These are phyloP conservation scores for Maudiozyma turicensis DNA, from an alignment of 805 yeast genomes.

Conservation along the genomic window DNA sequence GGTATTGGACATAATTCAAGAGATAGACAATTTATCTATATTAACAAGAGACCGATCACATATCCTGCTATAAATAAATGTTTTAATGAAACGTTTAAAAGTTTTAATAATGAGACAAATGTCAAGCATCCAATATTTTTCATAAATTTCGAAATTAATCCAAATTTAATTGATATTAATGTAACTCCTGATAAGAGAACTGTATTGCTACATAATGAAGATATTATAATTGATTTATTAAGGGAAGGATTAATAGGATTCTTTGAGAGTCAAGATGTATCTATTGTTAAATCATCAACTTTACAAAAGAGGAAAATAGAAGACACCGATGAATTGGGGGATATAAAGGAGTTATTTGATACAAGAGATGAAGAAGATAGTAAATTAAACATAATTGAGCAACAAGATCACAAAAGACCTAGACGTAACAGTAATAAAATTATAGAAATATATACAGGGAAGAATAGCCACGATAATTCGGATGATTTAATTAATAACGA, in stretches of 20 bases:
- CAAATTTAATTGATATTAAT: constrained; percentile 62
- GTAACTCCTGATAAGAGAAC: constrained; percentile 86
- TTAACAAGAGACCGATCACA: constrained; percentile 68
- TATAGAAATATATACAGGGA: too few species aligned
- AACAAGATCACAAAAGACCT: neutral
- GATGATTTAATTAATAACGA: neutral
- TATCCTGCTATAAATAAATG: constrained; percentile 46
- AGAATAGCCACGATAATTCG: neutral
- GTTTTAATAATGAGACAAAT: constrained; percentile 41
- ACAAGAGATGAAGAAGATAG: neutral
- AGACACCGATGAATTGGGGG: neutral
- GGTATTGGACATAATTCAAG: constrained; percentile 65
- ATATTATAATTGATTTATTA: constrained; percentile 44
- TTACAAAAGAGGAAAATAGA: neutral
- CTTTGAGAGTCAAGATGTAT: constrained; percentile 31
- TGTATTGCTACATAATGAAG: constrained; percentile 59
- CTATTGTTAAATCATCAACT: neutral
- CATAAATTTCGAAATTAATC: constrained; percentile 45
- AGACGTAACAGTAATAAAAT: too few species aligned
- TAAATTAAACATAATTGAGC: neutral
- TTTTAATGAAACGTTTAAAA: constrained; percentile 64
- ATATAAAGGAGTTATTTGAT: neutral
- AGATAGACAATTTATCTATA: constrained; percentile 67
- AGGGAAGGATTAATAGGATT: constrained; percentile 39
- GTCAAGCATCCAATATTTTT: constrained; percentile 66